phyloP scores from a whole-genome alignment of 2,329 filamentous ascomycete species.

The Colletotrichum truncatum region DNA sequence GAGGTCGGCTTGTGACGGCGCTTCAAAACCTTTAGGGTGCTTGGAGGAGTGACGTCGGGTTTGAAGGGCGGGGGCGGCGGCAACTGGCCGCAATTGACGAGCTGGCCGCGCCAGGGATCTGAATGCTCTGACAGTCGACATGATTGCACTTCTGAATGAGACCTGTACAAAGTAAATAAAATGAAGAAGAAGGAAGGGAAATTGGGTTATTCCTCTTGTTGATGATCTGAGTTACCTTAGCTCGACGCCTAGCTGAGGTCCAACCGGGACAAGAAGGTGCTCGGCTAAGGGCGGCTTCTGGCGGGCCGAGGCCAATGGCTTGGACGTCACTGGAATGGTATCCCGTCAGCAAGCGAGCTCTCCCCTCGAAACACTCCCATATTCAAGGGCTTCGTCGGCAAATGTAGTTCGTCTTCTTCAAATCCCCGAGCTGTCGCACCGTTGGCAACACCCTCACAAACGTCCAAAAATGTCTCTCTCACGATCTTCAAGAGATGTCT shows the following conservation, averaged over 20 bases:
- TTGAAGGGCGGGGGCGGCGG: slow-evolving; percentile 47
- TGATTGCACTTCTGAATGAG: slow-evolving; percentile 32
- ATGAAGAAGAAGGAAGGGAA: slow-evolving; percentile 20
- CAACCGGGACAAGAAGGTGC: slow-evolving; percentile 25
- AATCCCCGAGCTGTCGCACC: slow-evolving; percentile 23
- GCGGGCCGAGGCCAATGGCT: slow-evolving; percentile 44
- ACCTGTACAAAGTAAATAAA: background rate
- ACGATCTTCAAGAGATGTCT: slow-evolving; percentile 54
- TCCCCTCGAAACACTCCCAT: slow-evolving; percentile 17
- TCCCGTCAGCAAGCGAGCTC: slow-evolving; percentile 30
- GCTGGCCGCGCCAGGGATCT: slow-evolving; percentile 46
- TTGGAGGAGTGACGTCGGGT: slow-evolving; percentile 62
- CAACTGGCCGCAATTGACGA: slow-evolving; percentile 34
- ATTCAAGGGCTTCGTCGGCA: slow-evolving; percentile 34
- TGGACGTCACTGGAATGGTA: slow-evolving; percentile 29
- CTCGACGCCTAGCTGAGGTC: slow-evolving; percentile 30
- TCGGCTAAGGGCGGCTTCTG: slow-evolving; percentile 55
- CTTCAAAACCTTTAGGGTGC: slow-evolving; percentile 69
- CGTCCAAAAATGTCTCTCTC: slow-evolving; percentile 55
- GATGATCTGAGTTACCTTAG: slow-evolving; percentile 22
- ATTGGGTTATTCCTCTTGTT: background rate
- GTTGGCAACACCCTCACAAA: slow-evolving; percentile 24
- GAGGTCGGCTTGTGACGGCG: slow-evolving; percentile 78
- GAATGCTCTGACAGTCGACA: slow-evolving; percentile 51
- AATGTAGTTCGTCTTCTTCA: slow-evolving; percentile 27